A percentile compares a stretch with the other conserved stretches of the same genome.
Evolutionary conservation across 2,329 filamentous ascomycete species (phyloP).

Genomic region (Penicillium sp.): DNA sequence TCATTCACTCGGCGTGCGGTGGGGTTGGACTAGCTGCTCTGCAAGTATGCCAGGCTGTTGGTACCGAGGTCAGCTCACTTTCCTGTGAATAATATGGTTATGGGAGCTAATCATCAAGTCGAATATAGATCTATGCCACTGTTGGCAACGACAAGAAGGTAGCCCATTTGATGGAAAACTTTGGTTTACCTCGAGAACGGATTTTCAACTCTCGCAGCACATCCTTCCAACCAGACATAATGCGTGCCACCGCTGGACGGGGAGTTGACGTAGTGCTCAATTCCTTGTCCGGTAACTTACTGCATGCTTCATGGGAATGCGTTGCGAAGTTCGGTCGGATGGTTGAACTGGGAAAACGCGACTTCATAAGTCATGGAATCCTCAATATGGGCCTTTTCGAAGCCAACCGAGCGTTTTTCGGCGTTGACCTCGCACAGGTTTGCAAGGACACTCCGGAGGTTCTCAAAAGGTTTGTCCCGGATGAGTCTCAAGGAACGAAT

Average conservation of each 20-base stretch:
- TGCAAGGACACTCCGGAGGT: neutral
- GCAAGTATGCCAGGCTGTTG: conserved; percentile 15
- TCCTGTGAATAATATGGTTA: too few species aligned
- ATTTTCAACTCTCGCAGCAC: conserved; percentile 20
- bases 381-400: conserved; percentile 12
- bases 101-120: neutral
- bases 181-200: conserved; percentile 12
- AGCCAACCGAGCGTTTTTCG: conserved; percentile 11
- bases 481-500: neutral
- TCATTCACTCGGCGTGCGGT: conserved; percentile 24
- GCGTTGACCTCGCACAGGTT: conserved; percentile 10
- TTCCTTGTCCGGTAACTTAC: conserved; percentile 18
- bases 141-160: conserved; percentile 16
- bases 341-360: conserved; percentile 24
- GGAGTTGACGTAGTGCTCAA: conserved; percentile 27
- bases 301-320: conserved; percentile 26
- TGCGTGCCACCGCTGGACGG: conserved; percentile 6
- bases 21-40: conserved; percentile 22
- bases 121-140: conserved; percentile 13
- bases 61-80: conserved; percentile 8
- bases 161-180: conserved; percentile 15
- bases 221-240: conserved; percentile 10
- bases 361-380: conserved; percentile 15
- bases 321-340: conserved; percentile 25
- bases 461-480: neutral